phyloP scores from a whole-genome alignment of 2,329 filamentous ascomycete genomes.

The Aureobasidium namibiae region DNA sequence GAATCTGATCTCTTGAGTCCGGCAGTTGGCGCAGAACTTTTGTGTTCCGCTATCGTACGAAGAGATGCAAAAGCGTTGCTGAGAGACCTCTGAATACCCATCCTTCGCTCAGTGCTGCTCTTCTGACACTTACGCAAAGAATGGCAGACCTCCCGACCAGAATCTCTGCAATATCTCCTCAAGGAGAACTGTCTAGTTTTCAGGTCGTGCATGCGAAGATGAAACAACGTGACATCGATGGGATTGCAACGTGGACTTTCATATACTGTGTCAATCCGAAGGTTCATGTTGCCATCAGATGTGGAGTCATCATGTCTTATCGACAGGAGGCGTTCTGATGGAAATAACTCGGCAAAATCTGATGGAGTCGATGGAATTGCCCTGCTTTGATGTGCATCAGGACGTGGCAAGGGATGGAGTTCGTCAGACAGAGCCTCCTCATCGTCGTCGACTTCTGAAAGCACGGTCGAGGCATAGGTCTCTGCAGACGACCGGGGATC shows the following conservation, averaged over 20 bases:
- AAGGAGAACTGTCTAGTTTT: constrained; percentile 81
- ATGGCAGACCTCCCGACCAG: constrained; percentile 86
- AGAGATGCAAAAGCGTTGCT: constrained; percentile 51
- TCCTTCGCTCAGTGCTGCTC: constrained; percentile 41
- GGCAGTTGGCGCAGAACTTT: constrained; percentile 29
- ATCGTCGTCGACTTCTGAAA: constrained; percentile 49
- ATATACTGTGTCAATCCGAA: constrained; percentile 75
- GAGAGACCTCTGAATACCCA: constrained; percentile 49
- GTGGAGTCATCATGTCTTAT: constrained; percentile 89
- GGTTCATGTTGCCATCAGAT: constrained; percentile 90
- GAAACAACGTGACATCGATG: constrained; percentile 70
- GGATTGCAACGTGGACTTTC: constrained; percentile 25
- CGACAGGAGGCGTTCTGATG: constrained; percentile 68
- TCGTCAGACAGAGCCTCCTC: constrained; percentile 41
- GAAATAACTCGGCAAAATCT: constrained; percentile 79
- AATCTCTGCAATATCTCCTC: constrained; percentile 84
- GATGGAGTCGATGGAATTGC: constrained; percentile 70
- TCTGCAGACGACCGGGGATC: constrained; percentile 57
- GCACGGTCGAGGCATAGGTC: constrained; percentile 69
- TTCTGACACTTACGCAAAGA: constrained; percentile 63
- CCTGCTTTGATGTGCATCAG: constrained; percentile 55
- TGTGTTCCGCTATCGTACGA: constrained; percentile 47
- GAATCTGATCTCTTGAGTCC: constrained; percentile 50
- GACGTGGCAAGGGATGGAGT: constrained; percentile 52
- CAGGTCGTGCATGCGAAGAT: constrained; percentile 90